Percentiles rank a stretch among this genome's conserved stretches.
Evolutionary conservation across 1,284 basidiomycete species (phyloP).

Genomic region (Ceratobasidium sp.): DNA sequence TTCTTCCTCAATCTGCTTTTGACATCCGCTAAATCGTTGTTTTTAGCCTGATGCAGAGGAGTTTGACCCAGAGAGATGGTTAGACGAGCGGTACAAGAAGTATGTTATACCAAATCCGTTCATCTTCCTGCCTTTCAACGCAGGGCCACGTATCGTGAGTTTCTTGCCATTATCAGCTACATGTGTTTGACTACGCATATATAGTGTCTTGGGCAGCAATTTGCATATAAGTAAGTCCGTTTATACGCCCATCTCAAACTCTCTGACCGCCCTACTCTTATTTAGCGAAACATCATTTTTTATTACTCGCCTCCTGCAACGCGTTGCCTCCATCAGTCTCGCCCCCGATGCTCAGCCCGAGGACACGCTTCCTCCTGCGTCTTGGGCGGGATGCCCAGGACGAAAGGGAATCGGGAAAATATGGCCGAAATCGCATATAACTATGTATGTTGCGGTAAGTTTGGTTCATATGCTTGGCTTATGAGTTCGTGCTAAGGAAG

Average conservation of each 20-base stretch:
- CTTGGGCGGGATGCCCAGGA: conserved; percentile 53
- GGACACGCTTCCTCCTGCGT: conserved; percentile 53
- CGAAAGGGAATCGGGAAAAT: conserved; percentile 58
- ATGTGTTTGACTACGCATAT: conserved; percentile 6
- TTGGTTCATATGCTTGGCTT: neutral
- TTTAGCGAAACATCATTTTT: conserved; percentile 60
- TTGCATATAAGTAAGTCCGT: conserved; percentile 44
- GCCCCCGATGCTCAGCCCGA: conserved; percentile 57
- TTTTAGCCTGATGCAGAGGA: conserved; percentile 52
- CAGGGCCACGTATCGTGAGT: conserved; percentile 60
- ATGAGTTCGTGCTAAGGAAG: neutral
- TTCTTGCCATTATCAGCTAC: neutral
- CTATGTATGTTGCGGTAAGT: conserved; percentile 59
- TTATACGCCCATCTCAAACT: conserved; percentile 47
- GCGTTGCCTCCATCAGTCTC: conserved; percentile 60
- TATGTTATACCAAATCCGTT: conserved; percentile 66
- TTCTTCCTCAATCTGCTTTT: neutral
- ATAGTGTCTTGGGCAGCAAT: conserved; percentile 67
- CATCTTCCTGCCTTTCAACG: conserved; percentile 71
- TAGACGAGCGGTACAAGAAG: conserved; percentile 63
- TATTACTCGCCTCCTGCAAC: conserved; percentile 60
- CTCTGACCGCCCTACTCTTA: conserved; percentile 52
- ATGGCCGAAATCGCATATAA: conserved; percentile 55
- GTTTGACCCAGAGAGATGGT: conserved; percentile 70
- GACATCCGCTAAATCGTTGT: neutral